phyloP scores from a whole-genome alignment of 441 rosid genomes.

The Jatropha multifida region DNA sequence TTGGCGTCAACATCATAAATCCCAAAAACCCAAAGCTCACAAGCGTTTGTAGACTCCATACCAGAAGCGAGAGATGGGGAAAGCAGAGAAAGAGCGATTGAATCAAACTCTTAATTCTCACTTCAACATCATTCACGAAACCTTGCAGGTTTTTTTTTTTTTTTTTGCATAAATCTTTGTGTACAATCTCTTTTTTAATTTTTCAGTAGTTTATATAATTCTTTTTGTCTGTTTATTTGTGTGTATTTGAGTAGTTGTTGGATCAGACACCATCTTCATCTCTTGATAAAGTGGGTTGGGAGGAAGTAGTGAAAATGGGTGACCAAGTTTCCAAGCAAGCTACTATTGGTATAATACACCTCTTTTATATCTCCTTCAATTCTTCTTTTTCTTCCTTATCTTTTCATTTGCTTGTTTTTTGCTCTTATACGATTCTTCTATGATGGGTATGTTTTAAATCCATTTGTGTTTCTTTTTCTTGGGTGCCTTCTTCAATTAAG shows the following conservation, averaged over 20 bases:
- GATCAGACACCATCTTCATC: slow-evolving; percentile 52
- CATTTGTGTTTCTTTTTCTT: background rate
- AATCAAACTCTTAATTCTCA: slow-evolving; percentile 47
- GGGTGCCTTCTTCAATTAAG: background rate
- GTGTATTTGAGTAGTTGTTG: slow-evolving; percentile 39
- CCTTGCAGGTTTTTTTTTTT: slow-evolving; percentile 56
- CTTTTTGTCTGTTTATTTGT: background rate
- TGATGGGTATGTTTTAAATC: slow-evolving; percentile 6
- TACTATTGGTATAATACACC: slow-evolving; percentile 54
- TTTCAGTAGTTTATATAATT: background rate
- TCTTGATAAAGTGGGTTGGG: slow-evolving; percentile 62
- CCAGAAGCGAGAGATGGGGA: slow-evolving; percentile 46
- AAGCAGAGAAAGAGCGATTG: slow-evolving; percentile 56
- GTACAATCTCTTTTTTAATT: background rate
- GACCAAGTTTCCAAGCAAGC: slow-evolving; percentile 87
- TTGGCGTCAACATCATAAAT: background rate
- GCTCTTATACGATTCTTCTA: background rate
- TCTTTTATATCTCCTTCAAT: background rate
- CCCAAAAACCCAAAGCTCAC: background rate
- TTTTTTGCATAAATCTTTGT: background rate
- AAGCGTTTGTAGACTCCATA: background rate
- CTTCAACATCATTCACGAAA: slow-evolving; percentile 72
- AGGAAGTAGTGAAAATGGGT: slow-evolving; percentile 69
- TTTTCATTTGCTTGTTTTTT: background rate
- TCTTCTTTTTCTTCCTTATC: background rate